Evolutionary conservation across 2,329 filamentous ascomycete genomes (phyloP).

Genomic region (Fusarium sambucinum): DNA sequence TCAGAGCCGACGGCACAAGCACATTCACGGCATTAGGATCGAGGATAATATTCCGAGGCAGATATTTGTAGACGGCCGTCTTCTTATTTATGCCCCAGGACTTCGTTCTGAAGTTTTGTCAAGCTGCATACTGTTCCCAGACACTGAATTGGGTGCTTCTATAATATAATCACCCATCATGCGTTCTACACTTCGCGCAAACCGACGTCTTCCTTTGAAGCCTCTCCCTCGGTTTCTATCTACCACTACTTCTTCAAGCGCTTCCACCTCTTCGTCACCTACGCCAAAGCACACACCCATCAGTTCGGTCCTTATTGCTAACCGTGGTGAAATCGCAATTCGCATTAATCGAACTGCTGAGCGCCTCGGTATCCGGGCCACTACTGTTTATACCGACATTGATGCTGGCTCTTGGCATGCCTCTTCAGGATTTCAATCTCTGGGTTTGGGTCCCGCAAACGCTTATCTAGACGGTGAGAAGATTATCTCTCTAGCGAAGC

Average conservation of each 20-base stretch:
- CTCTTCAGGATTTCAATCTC: slow-evolving; percentile 82
- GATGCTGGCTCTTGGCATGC: slow-evolving; percentile 91
- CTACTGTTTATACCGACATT: slow-evolving; percentile 93
- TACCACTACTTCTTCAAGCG: slow-evolving; percentile 51
- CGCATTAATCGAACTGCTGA: slow-evolving; percentile 91
- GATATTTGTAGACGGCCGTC: slow-evolving; percentile 10
- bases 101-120: slow-evolving; percentile 19
- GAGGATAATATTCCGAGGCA: slow-evolving; percentile 26
- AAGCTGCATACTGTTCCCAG: slow-evolving; percentile 22
- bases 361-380: slow-evolving; percentile 89
- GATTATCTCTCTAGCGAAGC: slow-evolving; percentile 89
- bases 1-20: slow-evolving; percentile 46
- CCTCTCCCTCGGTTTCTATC: slow-evolving; percentile 57
- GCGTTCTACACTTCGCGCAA: slow-evolving; percentile 66
- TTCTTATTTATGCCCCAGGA: slow-evolving; percentile 25
- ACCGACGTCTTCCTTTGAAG: slow-evolving; percentile 62
- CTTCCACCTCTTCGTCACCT: slow-evolving; percentile 48
- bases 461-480: slow-evolving; percentile 94
- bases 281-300: slow-evolving; percentile 62
- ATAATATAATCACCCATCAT: slow-evolving; percentile 53
- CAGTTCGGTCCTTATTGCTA: slow-evolving; percentile 91
- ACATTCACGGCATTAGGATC: slow-evolving; percentile 45
- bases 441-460: slow-evolving; percentile 84
- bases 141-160: slow-evolving; percentile 30
- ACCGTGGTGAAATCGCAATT: slow-evolving; percentile 95